A percentile compares a stretch with the other conserved stretches of the same genome.
These are phyloP conservation scores for Calophaca sinica DNA, from an alignment of 306 rosid species.

Conservation along the genomic window DNA sequence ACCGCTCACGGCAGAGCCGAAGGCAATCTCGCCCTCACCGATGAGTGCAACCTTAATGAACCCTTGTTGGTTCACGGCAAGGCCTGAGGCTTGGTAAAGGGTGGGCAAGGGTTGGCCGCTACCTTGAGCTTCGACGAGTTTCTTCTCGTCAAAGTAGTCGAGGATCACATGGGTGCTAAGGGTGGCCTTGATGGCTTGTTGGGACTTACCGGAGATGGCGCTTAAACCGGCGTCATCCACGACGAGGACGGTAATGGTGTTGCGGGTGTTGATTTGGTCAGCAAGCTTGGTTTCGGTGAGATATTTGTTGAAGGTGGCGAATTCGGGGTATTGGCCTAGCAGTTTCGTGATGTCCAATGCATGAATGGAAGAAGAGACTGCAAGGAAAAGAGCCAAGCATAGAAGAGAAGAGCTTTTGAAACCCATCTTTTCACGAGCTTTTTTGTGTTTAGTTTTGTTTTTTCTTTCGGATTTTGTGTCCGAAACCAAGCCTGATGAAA, in stretches of 20 bases:
- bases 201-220: slow-evolving; percentile 48
- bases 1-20: slow-evolving; percentile 57
- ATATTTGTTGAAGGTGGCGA: slow-evolving; percentile 50
- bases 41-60: slow-evolving; percentile 46
- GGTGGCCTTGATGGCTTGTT: slow-evolving; percentile 48
- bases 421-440: slow-evolving; percentile 46
- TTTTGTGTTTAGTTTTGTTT: neutral
- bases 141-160: slow-evolving; percentile 65
- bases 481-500: slow-evolving; percentile 47
- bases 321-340: slow-evolving; percentile 48
- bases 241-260: slow-evolving; percentile 65
- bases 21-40: slow-evolving; percentile 59
- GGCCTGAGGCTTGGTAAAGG: slow-evolving; percentile 64
- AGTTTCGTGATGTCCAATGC: slow-evolving; percentile 64
- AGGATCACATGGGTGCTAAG: slow-evolving; percentile 60
- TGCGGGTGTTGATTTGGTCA: slow-evolving; percentile 54
- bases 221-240: slow-evolving; percentile 41
- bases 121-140: slow-evolving; percentile 43
- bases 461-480: neutral
- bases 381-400: slow-evolving; percentile 47
- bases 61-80: slow-evolving; percentile 54
- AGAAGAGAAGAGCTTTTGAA: slow-evolving; percentile 48
- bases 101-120: slow-evolving; percentile 51
- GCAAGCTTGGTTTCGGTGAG: slow-evolving; percentile 60
- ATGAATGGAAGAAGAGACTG: slow-evolving; percentile 38